Evolutionary conservation across 306 rosid genomes (phyloP).

Genomic region (Begonia masoniana): DNA sequence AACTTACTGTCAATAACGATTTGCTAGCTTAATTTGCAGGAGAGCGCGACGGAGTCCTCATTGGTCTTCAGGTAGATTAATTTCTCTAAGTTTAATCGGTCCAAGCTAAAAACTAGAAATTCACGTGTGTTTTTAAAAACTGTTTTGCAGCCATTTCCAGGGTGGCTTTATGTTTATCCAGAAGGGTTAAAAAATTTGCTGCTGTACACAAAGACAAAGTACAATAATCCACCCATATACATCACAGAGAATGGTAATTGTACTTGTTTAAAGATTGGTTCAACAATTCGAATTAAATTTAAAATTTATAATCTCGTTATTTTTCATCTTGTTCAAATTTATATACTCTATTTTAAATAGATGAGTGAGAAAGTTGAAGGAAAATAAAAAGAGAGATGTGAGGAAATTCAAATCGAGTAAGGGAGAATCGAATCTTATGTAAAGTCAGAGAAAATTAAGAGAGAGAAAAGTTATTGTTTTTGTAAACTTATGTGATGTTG

Average conservation of each 20-base stretch:
- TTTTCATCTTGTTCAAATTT: no score
- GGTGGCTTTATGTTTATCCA: constrained; percentile 44
- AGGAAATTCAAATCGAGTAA: no score
- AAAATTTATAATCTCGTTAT: no score
- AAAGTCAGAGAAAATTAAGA: no score
- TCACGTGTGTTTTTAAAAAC: not conserved
- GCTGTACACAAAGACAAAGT: constrained; percentile 33
- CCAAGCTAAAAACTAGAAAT: not conserved
- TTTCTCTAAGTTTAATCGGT: not conserved
- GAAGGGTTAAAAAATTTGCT: constrained; percentile 32
- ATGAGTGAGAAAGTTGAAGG: no score
- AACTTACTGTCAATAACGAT: not conserved
- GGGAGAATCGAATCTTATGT: no score
- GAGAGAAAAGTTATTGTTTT: no score
- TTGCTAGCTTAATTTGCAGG: constrained; percentile 4
- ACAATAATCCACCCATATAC: constrained; percentile 37
- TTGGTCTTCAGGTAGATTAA: constrained; percentile 16
- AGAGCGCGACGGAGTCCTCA: constrained; percentile 22
- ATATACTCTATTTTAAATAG: no score
- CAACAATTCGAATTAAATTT: no score
- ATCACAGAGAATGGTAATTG: constrained; percentile 47
- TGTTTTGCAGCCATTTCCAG: constrained; percentile 32
- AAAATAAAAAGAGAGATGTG: no score
- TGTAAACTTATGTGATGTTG: no score
- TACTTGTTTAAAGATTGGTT: no score